Evolutionary conservation across 371 early-diverging fungal genomes (phyloP).

Genomic region (Lichtheimia ramosa): DNA sequence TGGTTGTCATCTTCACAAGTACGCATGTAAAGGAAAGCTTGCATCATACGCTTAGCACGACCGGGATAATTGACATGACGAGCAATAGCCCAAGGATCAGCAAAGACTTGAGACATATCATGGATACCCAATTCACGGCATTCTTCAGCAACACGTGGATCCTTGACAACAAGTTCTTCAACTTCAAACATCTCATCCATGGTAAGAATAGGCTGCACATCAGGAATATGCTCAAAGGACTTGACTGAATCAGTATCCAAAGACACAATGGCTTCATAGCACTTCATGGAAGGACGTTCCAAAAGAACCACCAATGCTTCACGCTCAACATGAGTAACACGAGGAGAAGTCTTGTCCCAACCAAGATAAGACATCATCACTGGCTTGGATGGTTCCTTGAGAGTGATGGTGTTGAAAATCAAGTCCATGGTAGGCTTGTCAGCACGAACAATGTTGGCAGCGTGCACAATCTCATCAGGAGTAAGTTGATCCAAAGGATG

Average conservation of each 20-base stretch:
- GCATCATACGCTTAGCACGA: constrained; percentile 45
- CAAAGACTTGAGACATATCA: constrained; percentile 47
- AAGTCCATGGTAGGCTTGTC: constrained; percentile 33
- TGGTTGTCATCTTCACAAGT: constrained; percentile 54
- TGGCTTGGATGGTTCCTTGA: constrained; percentile 46
- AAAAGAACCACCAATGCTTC: constrained; percentile 45
- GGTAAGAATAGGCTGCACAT: constrained; percentile 52
- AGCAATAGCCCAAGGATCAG: constrained; percentile 57
- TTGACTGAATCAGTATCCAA: constrained; percentile 26
- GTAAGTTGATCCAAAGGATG: constrained; percentile 53
- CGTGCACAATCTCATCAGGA: constrained; percentile 39
- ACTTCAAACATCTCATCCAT: constrained; percentile 55
- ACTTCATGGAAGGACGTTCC: constrained; percentile 39
- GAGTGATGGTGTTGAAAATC: constrained; percentile 53
- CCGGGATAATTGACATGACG: constrained; percentile 44
- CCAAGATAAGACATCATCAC: constrained; percentile 50
- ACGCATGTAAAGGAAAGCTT: constrained; percentile 57
- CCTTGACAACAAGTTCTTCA: constrained; percentile 44
- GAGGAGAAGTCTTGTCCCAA: constrained; percentile 38
- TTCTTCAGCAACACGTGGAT: constrained; percentile 36
- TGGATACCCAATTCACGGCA: constrained; percentile 48
- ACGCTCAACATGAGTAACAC: constrained; percentile 37
- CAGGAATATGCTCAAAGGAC: constrained; percentile 38
- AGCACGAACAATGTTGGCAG: constrained; percentile 35
- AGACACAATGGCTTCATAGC: constrained; percentile 44